Base-by-base conservation (phyloP, 2,329 filamentous ascomycete genomes). In the Epichloe gansuensis region DNA sequence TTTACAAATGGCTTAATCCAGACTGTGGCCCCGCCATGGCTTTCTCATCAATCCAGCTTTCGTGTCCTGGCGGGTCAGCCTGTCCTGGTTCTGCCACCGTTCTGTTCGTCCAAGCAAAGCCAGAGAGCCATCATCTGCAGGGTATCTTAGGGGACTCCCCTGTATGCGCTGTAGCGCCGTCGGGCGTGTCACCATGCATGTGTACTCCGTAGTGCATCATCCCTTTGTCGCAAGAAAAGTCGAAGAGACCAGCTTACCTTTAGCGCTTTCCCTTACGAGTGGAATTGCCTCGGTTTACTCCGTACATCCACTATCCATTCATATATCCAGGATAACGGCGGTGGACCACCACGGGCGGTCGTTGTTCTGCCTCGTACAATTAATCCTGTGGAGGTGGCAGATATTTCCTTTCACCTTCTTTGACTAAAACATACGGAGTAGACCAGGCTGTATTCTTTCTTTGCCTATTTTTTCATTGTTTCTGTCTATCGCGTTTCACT, bases 1-100 rank as follows among this genome's bases (percentile, higher is more conserved):
- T 23, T 23, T 17, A 0, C 47, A 59, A 65, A 55, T 47, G 48
- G 48, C 48, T 17, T 7, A 60, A 48, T 61, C 59, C 54, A 58
- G 50, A n/a, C 31, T 13, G 21, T 12, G n/a, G 39, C 34, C 46
- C 51, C 51, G 51, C 51, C 34, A 38, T 17, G 39, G 28, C 50
- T 44, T 23, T 43, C 39, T 25, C 12, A 28, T 38, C 13, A 17
- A 31, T 46, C 21, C 44, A 49, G 38, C 39, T 13, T 15, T 28
- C 13, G 12, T 12, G 35, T 39, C 13, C 34, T 39, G 46, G 46
- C 46, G 46, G 46, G 46, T 48, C 37, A n/a, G 23, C 12, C 15
- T n/a, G 28, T 17, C 8, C 15, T 39, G 37, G 6, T 47, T n/a
- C 25, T 17, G n/a, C 31, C 31, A 1, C 12, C 46, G 3, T 25